Percentiles rank a stretch among this genome's conserved stretches.
Evolutionary conservation across 164 flowering plant species (phyloP).

Genomic region (Santalum album): DNA sequence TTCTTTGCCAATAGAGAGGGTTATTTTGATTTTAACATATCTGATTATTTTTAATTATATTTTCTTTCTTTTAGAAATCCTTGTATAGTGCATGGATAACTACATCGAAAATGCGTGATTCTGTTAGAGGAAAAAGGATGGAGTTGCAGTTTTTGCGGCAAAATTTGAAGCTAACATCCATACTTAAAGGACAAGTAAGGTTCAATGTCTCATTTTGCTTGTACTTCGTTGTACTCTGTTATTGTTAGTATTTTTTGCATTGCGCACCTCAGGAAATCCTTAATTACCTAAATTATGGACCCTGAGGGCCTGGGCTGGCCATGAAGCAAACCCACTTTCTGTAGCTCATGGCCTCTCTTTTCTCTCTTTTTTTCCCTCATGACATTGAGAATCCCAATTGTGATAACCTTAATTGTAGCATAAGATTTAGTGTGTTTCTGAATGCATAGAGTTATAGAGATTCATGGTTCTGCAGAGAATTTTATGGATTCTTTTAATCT

Average conservation of each 20-base stretch:
- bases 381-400: no score
- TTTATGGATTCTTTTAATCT: no score
- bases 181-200: conserved; percentile 54
- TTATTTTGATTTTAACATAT: no score
- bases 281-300: background rate
- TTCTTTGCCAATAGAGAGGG: no score
- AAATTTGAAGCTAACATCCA: conserved; percentile 34
- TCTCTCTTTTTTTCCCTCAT: no score
- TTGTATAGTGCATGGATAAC: conserved; percentile 36
- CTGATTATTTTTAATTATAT: background rate
- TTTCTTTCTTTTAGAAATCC: conserved; percentile 33
- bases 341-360: no score
- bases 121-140: conserved; percentile 40
- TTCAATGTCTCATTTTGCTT: background rate
- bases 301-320: background rate
- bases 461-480: background rate
- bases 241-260: background rate
- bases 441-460: background rate
- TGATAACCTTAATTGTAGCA: background rate
- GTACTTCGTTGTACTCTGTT: background rate
- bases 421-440: background rate
- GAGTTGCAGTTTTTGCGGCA: conserved; percentile 34
- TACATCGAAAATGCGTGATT: conserved; percentile 34
- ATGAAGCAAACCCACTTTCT: no score
- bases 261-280: background rate